These are phyloP conservation scores for Penicillium samsonianum DNA, from an alignment of 495 filamentous ascomycete species.

Conservation along the genomic window DNA sequence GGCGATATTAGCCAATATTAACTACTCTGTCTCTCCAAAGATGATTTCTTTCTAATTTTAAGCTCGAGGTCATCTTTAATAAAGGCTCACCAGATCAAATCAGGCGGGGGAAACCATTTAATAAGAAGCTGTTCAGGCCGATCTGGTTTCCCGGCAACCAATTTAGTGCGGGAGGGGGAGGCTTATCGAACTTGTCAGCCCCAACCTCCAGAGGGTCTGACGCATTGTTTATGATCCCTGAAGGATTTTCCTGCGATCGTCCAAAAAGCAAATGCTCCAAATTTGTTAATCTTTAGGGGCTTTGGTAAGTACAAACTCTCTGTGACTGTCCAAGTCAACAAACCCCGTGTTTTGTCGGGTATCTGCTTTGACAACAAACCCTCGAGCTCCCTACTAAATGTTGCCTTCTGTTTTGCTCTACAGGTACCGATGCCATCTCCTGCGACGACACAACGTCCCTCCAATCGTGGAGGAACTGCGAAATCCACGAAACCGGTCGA, in stretches of 20 bases:
- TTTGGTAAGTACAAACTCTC: slow-evolving; percentile 11
- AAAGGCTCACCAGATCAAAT: slow-evolving; percentile 1
- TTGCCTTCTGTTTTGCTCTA: not conserved
- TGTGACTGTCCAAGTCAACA: slow-evolving; percentile 1
- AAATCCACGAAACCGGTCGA: slow-evolving; percentile 49
- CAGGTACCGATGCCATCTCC: slow-evolving; percentile 50
- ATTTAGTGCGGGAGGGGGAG: slow-evolving; percentile 13
- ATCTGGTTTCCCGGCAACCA: slow-evolving; percentile 16
- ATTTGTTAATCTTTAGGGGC: slow-evolving; percentile 3
- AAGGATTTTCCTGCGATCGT: slow-evolving; percentile 7
- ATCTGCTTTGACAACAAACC: slow-evolving; percentile 14
- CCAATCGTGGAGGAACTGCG: slow-evolving; percentile 41
- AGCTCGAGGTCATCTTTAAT: not conserved
- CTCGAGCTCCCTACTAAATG: slow-evolving; percentile 11
- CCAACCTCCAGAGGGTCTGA: not conserved
- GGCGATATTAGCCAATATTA: not conserved
- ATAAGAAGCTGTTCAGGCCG: not conserved
- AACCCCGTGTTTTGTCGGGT: slow-evolving; percentile 15
- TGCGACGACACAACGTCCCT: slow-evolving; percentile 44
- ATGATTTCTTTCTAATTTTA: not conserved
- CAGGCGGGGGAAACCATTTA: not conserved
- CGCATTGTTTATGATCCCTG: slow-evolving; percentile 16
- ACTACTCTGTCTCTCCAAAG: not conserved
- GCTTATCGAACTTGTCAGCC: slow-evolving; percentile 15
- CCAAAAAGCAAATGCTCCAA: slow-evolving; percentile 11